Conservation (phyloP, 2,329 filamentous ascomycete species). For the Fusarium torreyae region DNA sequence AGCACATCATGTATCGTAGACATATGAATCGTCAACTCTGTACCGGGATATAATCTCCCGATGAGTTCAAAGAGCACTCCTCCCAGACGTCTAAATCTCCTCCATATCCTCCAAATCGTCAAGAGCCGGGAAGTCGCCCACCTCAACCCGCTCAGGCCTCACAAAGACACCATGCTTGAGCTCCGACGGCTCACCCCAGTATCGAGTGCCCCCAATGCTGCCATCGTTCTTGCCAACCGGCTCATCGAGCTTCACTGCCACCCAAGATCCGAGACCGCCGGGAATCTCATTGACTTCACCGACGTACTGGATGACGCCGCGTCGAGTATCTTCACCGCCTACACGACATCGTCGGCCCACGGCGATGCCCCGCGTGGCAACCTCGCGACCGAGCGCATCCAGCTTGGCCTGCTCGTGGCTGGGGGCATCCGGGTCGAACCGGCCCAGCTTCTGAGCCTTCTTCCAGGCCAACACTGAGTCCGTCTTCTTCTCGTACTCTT, state of each 20-base stretch:
- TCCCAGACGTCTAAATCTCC: constrained; percentile 68
- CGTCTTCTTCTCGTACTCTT: constrained; percentile 87
- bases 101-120: constrained; percentile 85
- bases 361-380: constrained; percentile 77
- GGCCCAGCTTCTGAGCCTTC: constrained; percentile 92
- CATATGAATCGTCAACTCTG: not conserved
- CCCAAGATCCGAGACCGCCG: constrained; percentile 75
- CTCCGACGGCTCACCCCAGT: constrained; percentile 76
- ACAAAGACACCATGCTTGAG: constrained; percentile 85
- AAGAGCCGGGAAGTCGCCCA: constrained; percentile 79
- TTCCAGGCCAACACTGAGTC: constrained; percentile 97
- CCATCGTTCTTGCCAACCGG: constrained; percentile 89
- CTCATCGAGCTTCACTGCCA: constrained; percentile 83
- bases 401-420: constrained; percentile 81
- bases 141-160: constrained; percentile 81
- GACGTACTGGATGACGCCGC: constrained; percentile 80
- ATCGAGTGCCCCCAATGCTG: constrained; percentile 75
- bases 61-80: not conserved
- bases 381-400: constrained; percentile 77
- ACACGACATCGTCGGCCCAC: constrained; percentile 76
- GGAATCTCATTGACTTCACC: constrained; percentile 83
- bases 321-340: constrained; percentile 76
- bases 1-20: not conserved
- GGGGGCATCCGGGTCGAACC: constrained; percentile 90
- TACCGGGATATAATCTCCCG: not conserved